Percentiles rank a stretch among this genome's conserved stretches.
Evolutionary conservation across 106 monocot genomes (phyloP).

Genomic region (Platanthera guangdongensis): DNA sequence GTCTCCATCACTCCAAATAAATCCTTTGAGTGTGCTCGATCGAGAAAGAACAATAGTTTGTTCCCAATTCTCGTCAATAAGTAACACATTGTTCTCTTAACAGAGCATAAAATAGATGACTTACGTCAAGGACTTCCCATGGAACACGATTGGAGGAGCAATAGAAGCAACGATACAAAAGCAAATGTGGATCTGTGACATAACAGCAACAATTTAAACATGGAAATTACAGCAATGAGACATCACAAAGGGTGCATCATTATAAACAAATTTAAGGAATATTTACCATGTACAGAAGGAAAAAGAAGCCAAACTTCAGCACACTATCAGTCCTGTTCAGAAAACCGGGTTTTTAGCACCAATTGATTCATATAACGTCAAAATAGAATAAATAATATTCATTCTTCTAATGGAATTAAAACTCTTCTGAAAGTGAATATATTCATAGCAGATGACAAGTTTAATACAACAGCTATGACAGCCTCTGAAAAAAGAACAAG

Average conservation of each 20-base stretch:
- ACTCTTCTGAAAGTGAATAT: neutral
- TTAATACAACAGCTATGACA: neutral
- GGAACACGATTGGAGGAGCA: constrained; percentile 73
- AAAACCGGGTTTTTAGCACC: constrained; percentile 1
- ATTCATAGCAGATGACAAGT: neutral
- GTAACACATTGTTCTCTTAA: neutral
- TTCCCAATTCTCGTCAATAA: neutral
- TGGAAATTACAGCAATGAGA: neutral
- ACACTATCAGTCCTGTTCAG: constrained; percentile 84
- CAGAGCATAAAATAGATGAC: constrained; percentile 10
- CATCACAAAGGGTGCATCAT: neutral
- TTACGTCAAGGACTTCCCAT: constrained; percentile 68
- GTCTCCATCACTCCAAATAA: no score
- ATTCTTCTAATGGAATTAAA: neutral
- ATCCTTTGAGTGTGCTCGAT: neutral
- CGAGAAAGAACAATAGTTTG: neutral
- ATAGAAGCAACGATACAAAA: constrained; percentile 70
- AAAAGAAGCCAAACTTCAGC: constrained; percentile 87
- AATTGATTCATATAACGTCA: neutral
- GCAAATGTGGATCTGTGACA: constrained; percentile 53
- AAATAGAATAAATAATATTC: neutral
- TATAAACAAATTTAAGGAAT: neutral
- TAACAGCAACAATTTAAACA: neutral
- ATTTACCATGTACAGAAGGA: constrained; percentile 70
- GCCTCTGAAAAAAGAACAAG: neutral